A percentile compares a stretch with the other conserved stretches of the same genome.
phyloP scores from a whole-genome alignment of 2,329 filamentous ascomycete species.

The Penicillium expansum region DNA sequence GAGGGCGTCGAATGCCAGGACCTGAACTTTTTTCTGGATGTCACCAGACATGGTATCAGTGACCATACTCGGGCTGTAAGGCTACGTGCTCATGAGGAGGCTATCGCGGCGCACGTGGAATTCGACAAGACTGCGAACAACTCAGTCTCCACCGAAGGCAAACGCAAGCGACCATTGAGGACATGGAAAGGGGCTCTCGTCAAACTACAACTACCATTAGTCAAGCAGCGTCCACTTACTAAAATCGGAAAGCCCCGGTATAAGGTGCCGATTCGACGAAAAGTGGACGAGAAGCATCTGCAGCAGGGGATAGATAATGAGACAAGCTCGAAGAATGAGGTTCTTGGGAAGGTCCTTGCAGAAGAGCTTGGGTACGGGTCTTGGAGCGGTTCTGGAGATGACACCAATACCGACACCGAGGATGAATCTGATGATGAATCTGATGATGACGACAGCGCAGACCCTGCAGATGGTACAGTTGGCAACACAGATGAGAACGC shows the following conservation, averaged over 20 bases:
- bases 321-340: no score
- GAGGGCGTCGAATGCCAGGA: slow-evolving; percentile 19
- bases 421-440: background rate
- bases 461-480: background rate
- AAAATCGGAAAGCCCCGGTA: background rate
- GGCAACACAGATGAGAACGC: background rate
- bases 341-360: background rate
- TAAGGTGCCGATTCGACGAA: background rate
- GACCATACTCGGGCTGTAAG: background rate
- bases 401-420: background rate
- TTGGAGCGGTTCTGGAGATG: background rate
- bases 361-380: slow-evolving; percentile 1
- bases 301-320: background rate
- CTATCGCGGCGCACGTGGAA: background rate
- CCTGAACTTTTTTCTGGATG: slow-evolving; percentile 8
- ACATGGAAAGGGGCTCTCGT: background rate
- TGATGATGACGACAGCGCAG: background rate
- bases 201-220: background rate
- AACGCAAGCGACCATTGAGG: background rate
- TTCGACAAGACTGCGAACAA: background rate
- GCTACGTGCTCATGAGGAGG: background rate
- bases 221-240: background rate
- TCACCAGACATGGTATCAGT: slow-evolving; percentile 3
- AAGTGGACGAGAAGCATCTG: background rate
- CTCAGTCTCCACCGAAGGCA: background rate